phyloP scores from a whole-genome alignment of 805 yeast genomes.

The Nakazawaea holstii region DNA sequence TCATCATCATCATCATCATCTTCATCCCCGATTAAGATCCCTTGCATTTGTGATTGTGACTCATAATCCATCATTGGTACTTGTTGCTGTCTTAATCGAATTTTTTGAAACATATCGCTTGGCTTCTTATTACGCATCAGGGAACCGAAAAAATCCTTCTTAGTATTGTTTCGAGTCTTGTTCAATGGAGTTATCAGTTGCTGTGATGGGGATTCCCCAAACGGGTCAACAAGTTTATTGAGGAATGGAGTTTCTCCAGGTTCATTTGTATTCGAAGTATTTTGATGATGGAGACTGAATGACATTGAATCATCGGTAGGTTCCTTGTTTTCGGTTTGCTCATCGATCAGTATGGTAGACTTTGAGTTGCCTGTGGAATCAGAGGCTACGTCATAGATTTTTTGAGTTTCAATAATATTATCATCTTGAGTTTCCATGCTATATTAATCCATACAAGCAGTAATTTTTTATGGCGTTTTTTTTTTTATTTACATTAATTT shows the following conservation, averaged over 20 bases:
- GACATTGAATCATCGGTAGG: neutral
- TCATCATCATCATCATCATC: slow-evolving; percentile 1
- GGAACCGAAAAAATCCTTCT: neutral
- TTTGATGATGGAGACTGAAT: neutral
- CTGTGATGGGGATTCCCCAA: slow-evolving; percentile 5
- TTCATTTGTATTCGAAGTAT: neutral
- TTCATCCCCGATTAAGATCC: slow-evolving; percentile 19
- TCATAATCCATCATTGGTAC: slow-evolving; percentile 2
- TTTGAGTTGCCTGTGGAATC: no score
- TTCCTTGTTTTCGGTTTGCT: neutral
- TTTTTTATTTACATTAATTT: no score
- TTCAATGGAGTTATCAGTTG: neutral
- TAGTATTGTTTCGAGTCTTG: neutral
- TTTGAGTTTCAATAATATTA: neutral
- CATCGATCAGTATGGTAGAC: neutral
- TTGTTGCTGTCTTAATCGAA: slow-evolving; percentile 2
- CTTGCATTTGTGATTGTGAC: slow-evolving; percentile 2
- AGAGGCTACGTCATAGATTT: no score
- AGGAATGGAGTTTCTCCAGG: slow-evolving; percentile 7
- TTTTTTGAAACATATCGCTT: neutral
- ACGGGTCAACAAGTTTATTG: slow-evolving; percentile 5
- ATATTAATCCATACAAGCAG: no score
- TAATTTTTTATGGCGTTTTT: neutral
- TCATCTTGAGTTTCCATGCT: neutral
- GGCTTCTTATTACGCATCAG: slow-evolving; percentile 1